Evolutionary conservation across 2,329 filamentous ascomycete genomes (phyloP), one percentile per base, ranked within the genome.

Genomic region (Colletotrichum trifolii): DNA sequence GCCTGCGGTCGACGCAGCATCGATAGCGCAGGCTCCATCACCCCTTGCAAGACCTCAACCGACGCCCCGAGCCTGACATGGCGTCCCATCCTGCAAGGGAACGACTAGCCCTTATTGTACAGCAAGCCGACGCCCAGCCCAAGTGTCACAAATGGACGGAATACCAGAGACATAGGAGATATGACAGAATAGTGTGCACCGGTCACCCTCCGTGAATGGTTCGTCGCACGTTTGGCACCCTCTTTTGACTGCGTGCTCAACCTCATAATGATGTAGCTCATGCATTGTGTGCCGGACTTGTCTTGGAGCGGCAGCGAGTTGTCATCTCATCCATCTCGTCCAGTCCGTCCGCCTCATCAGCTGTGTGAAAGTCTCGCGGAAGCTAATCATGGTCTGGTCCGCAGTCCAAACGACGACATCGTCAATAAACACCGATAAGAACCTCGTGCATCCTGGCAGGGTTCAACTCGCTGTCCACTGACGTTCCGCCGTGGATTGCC

Each of bases 51-150:
- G 15, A 57, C 43, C 49, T 12, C 10, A 2, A 36, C 55, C 36
- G 38, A 58, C 25, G 25, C 42, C 39, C 45, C 45, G 13, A 43
- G 46, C 34, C 15, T 34, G 38, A 17, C 25, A 50, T 53, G 39
- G 33, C 48, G 46, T 13, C 9, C 38, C 8, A 35, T 11, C n/a
- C 17, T 35, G 35, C 34, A 42, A 17, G 54, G 25, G 13, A 15
- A 34, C 15, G 33, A 12, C 45, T 55, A 55, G 36, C 57, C 57
- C 25, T 12, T 39, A 34, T 60, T 43, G 55, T 60, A 17, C 13
- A 8, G n/a, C 48, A n/a, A 35, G 34, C 57, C 61, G 56, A 61
- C 50, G 40, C 17, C 40, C 50, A 40, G 35, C 34, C 25, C 25
- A 25, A 25, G 25, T 25, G 9, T 34, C 36, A 33, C 39, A n/a